Conservation (phyloP, 2,329 filamentous ascomycete genomes). For the Diplocarpon rosae region DNA sequence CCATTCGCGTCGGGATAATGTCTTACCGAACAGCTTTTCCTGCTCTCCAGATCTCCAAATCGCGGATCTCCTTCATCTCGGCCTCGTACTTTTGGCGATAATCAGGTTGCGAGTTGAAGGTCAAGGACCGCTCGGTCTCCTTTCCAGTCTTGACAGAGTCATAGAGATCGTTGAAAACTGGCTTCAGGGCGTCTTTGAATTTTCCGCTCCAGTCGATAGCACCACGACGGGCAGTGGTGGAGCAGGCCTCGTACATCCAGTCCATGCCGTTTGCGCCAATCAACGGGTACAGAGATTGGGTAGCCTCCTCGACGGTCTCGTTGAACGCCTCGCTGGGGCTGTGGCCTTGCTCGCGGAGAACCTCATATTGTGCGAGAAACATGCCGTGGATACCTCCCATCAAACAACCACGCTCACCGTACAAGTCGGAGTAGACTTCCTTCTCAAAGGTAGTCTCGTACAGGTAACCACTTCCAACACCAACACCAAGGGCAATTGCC, state of each 20-base stretch:
- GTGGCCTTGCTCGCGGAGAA: constrained; percentile 97
- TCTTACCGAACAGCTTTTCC: constrained; percentile 88
- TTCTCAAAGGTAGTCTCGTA: constrained; percentile 99
- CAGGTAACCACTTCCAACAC: constrained; percentile 94
- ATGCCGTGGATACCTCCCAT: constrained; percentile 99
- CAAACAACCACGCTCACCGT: constrained; percentile 98
- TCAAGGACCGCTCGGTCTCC: constrained; percentile 92
- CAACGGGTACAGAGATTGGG: constrained; percentile 93
- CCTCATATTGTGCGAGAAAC: constrained; percentile 99
- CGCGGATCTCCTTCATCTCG: constrained; percentile 97
- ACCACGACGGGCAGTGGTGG: constrained; percentile 93
- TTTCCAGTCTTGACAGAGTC: constrained; percentile 80
- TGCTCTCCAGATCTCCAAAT: constrained; percentile 97
- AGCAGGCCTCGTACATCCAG: constrained; percentile 99
- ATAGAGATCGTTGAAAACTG: constrained; percentile 96
- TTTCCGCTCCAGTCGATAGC: constrained; percentile 96
- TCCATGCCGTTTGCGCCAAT: constrained; percentile 98
- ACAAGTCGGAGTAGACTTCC: constrained; percentile 99
- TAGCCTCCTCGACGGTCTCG: constrained; percentile 99
- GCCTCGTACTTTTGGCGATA: constrained; percentile 96
- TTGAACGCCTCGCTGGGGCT: constrained; percentile 98
- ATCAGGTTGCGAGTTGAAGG: constrained; percentile 92
- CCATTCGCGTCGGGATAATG: not conserved
- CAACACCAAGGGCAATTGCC: constrained; percentile 91
- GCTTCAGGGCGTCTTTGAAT: constrained; percentile 98